Conservation (phyloP, 345 rosid species). For the Isatis tinctoria region DNA sequence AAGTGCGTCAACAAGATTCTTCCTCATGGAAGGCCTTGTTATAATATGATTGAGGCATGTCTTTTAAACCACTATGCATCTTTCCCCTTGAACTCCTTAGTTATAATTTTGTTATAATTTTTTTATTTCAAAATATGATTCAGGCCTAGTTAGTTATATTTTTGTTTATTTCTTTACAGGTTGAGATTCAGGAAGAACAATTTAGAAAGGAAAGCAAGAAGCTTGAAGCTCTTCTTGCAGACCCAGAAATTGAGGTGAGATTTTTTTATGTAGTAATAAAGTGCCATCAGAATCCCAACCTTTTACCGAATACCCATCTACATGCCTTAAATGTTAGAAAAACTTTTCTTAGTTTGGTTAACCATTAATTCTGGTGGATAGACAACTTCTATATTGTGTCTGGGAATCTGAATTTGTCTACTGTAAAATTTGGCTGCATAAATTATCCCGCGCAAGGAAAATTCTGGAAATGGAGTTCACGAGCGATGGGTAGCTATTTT, state of each 20-base stretch:
- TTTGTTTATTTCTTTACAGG: constrained; percentile 38
- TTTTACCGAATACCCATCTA: background rate
- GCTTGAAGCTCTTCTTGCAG: constrained; percentile 80
- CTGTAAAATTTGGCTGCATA: background rate
- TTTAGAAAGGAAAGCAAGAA: constrained; percentile 67
- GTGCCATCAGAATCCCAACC: constrained; percentile 15
- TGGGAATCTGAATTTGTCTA: constrained; percentile 4
- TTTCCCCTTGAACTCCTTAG: constrained; percentile 3
- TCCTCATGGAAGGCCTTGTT: constrained; percentile 76
- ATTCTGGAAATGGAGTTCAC: background rate
- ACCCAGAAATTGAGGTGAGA: constrained; percentile 92
- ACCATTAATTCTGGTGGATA: constrained; percentile 2
- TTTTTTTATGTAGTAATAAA: background rate
- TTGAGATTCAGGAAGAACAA: constrained; percentile 62
- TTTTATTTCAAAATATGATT: too few relatives aligned
- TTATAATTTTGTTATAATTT: constrained; percentile 11
- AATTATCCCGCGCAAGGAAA: constrained; percentile 2
- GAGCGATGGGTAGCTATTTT: constrained; percentile 4
- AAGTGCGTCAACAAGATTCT: constrained; percentile 74
- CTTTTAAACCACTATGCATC: constrained; percentile 8
- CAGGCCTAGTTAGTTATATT: constrained; percentile 5
- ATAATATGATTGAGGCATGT: constrained; percentile 75
- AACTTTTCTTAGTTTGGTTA: background rate
- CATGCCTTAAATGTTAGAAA: background rate
- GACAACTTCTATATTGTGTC: constrained; percentile 4